Conservation (phyloP, 345 rosid genomes). For the Abelmoschus esculentus region DNA sequence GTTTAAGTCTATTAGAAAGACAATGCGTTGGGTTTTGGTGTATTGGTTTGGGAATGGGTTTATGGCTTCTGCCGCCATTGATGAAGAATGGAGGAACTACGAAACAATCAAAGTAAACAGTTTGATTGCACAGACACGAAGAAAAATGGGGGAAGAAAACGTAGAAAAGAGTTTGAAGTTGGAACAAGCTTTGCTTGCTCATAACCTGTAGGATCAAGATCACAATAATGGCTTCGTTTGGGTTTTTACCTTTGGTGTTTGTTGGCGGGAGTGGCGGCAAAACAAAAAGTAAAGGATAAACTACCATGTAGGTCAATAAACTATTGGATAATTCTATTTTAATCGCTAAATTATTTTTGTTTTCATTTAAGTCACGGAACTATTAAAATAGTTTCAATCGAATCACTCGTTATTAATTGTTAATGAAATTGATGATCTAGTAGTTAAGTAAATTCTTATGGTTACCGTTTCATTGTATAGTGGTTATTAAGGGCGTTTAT, state of each 20-base stretch:
- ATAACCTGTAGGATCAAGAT: not conserved
- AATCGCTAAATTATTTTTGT: too few species aligned
- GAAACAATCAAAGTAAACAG: not conserved
- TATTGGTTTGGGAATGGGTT: slow-evolving; percentile 40
- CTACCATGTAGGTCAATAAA: not conserved
- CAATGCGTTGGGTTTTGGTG: slow-evolving; percentile 61
- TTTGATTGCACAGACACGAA: not conserved
- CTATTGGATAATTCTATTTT: not conserved
- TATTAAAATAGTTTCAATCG: too few species aligned
- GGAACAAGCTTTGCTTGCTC: not conserved
- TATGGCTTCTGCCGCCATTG: slow-evolving; percentile 27
- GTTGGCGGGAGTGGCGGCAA: not conserved
- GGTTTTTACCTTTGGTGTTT: not conserved
- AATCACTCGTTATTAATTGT: too few species aligned
- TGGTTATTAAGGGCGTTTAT: too few species aligned
- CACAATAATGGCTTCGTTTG: not conserved
- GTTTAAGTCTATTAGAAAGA: slow-evolving; percentile 65
- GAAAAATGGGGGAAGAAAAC: too few species aligned
- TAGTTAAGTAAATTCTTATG: too few species aligned
- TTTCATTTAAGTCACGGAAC: too few species aligned
- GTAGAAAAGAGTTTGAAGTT: not conserved
- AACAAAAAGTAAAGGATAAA: not conserved
- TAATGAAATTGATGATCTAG: too few species aligned
- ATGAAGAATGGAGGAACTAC: not conserved
- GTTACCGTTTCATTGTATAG: too few species aligned